Conservation (phyloP, 2,329 filamentous ascomycete species). For the Sclerotinia spermophila region DNA sequence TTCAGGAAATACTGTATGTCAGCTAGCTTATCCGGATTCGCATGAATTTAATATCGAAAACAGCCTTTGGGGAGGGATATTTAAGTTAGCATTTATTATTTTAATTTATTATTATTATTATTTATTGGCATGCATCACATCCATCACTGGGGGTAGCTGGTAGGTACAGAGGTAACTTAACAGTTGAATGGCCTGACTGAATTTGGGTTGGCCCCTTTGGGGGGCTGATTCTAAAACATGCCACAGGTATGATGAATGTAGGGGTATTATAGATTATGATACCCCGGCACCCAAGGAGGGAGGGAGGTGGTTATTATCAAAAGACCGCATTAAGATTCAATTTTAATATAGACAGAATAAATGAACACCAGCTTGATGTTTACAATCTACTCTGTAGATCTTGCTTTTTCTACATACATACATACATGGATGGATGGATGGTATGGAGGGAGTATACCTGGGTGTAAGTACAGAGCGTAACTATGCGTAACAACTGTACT, state of each 20-base stretch:
- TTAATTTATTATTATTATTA: background rate
- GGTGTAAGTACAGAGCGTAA: background rate
- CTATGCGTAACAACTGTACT: too few species aligned
- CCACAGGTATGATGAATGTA: background rate
- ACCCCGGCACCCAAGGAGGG: too few species aligned
- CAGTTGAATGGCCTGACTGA: background rate
- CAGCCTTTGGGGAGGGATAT: background rate
- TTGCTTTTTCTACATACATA: background rate
- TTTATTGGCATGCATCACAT: background rate
- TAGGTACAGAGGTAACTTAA: background rate
- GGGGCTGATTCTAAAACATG: background rate
- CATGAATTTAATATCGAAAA: conserved; percentile 1
- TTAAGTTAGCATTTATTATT: background rate
- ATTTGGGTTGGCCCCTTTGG: background rate
- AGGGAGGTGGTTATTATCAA: background rate
- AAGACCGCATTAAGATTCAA: background rate
- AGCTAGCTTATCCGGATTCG: background rate
- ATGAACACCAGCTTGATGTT: background rate
- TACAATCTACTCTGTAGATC: background rate
- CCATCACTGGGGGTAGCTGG: background rate
- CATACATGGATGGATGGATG: too few species aligned
- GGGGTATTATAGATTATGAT: background rate
- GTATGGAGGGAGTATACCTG: background rate
- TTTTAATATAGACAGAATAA: background rate
- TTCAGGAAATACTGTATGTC: background rate